A percentile compares a stretch with the other conserved stretches of the same genome.
These are phyloP conservation scores for Oryza australiensis DNA, from an alignment of 176 grass and related monocot genomes.

Conservation along the genomic window DNA sequence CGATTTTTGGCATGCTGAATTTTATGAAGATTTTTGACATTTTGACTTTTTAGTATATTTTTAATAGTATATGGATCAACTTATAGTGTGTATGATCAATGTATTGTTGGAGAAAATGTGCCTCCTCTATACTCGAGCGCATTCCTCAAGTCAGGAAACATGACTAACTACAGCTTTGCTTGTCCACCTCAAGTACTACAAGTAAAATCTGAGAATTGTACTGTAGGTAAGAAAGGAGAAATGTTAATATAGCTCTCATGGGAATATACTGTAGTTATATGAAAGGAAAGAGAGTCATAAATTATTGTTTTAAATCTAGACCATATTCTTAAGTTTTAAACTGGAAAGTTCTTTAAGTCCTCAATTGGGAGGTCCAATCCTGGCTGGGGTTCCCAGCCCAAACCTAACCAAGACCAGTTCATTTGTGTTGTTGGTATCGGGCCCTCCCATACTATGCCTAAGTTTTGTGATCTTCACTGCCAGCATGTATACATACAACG, in stretches of 20 bases:
- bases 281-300: neutral
- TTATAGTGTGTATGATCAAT: slow-evolving; percentile 3
- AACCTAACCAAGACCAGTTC: neutral
- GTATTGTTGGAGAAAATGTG: slow-evolving; percentile 6
- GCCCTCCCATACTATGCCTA: neutral
- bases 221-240: neutral
- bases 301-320: neutral
- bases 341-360: neutral
- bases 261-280: slow-evolving; percentile 1
- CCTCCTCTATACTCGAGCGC: neutral
- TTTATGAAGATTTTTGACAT: neutral
- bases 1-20: neutral
- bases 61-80: neutral
- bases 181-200: neutral
- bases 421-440: neutral
- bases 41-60: neutral
- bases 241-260: neutral
- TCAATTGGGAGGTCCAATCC: neutral
- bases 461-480: slow-evolving; percentile 11
- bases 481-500: neutral
- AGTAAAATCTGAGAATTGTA: slow-evolving; percentile 20
- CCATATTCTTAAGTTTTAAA: slow-evolving; percentile 20
- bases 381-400: neutral
- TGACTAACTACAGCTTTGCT: neutral
- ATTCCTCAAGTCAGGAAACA: slow-evolving; percentile 1